phyloP scores from a whole-genome alignment of 768 basidiomycete species.

The Neoboletus magnificus region DNA sequence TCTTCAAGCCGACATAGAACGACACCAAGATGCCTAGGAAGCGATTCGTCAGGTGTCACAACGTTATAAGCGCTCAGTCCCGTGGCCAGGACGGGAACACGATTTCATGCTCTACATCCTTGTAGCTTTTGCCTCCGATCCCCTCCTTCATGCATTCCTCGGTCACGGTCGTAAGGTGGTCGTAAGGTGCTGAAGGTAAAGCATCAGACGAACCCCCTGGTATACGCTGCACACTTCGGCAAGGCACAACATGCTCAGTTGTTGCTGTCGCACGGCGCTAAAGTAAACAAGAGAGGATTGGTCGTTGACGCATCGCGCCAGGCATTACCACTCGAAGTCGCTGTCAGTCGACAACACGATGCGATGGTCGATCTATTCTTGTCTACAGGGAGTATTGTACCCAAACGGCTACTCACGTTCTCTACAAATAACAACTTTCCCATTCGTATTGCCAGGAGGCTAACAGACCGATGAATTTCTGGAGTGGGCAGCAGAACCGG shows the following conservation, averaged over 20 bases:
- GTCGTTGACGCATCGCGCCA: neutral
- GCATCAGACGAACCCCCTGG: constrained; percentile 5
- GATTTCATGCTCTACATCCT: constrained; percentile 12
- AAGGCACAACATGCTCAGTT: neutral
- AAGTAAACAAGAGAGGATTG: constrained; percentile 6
- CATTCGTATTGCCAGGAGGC: neutral
- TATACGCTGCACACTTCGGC: constrained; percentile 11
- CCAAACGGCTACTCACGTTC: neutral
- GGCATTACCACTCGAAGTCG: constrained; percentile 5
- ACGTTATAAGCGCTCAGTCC: neutral
- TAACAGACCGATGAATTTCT: constrained; percentile 4
- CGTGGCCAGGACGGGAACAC: neutral
- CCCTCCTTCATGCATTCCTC: constrained; percentile 4
- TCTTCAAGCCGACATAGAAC: neutral
- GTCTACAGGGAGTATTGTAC: constrained; percentile 1
- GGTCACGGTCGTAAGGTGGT: neutral
- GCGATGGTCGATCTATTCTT: neutral
- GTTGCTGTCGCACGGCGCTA: neutral
- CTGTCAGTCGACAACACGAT: constrained; percentile 3
- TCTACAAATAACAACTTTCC: neutral
- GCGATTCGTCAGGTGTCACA: neutral
- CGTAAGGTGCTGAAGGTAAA: neutral
- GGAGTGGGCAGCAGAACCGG: constrained; percentile 7
- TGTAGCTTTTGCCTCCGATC: neutral
- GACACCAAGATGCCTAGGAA: neutral